Conservation (phyloP, 2,329 filamentous ascomycete genomes). For the Aspergillus eucalypticola region DNA sequence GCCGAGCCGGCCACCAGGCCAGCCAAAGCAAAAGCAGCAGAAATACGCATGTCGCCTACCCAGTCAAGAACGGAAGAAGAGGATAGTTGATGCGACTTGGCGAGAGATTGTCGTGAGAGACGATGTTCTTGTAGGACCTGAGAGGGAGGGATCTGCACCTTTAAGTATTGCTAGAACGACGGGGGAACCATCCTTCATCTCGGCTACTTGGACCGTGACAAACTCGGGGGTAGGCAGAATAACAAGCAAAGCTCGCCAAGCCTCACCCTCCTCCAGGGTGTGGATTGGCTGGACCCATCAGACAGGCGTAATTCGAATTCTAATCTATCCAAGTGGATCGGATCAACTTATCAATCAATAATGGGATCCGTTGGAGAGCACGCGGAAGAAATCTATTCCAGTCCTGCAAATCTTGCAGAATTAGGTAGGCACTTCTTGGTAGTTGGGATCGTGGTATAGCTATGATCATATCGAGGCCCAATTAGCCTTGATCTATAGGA, state of each 20-base stretch:
- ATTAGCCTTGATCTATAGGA: neutral
- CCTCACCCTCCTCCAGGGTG: neutral
- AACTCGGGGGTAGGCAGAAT: neutral
- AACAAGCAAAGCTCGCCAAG: neutral
- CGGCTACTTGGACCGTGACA: neutral
- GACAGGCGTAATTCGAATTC: neutral
- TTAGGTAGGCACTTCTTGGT: neutral
- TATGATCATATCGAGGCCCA: neutral
- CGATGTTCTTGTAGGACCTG: neutral
- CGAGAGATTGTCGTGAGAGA: neutral
- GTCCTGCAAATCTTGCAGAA: neutral
- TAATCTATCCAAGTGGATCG: neutral
- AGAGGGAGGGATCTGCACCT: neutral
- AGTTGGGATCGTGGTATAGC: neutral
- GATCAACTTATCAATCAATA: neutral
- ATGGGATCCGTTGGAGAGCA: no score
- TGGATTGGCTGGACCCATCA: neutral
- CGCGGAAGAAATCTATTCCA: neutral
- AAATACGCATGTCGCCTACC: conserved; percentile 1
- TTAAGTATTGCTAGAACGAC: neutral
- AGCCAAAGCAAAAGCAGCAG: conserved; percentile 1
- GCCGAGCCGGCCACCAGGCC: conserved; percentile 4
- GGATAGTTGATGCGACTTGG: neutral
- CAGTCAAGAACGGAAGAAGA: neutral
- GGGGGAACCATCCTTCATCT: neutral